These are phyloP conservation scores for Coemansia sp. DNA, from an alignment of 192 early-diverging fungal species.

Conservation along the genomic window DNA sequence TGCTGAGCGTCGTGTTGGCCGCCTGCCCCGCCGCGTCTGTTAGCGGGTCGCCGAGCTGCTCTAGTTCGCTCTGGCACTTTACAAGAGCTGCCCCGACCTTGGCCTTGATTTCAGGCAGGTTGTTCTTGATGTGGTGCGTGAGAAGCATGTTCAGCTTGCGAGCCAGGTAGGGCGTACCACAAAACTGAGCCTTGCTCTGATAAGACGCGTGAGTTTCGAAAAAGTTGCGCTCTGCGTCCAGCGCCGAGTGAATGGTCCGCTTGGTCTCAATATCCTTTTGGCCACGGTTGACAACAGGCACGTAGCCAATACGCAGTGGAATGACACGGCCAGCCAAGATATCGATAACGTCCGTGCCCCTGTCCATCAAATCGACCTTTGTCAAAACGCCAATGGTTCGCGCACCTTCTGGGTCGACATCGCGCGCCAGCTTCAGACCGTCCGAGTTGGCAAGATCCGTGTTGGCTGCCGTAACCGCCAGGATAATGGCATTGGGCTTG, in stretches of 20 bases:
- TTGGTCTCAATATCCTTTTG: conserved; percentile 96
- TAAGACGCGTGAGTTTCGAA: conserved; percentile 97
- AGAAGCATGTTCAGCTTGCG: conserved; percentile 97
- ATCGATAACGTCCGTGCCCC: conserved; percentile 99
- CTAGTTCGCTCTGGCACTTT: conserved; percentile 87
- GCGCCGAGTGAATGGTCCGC: conserved; percentile 83
- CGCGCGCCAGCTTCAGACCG: conserved; percentile 96
- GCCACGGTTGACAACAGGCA: conserved; percentile 98
- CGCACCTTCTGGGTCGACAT: conserved; percentile 98
- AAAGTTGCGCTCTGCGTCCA: conserved; percentile 88
- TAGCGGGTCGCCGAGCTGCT: conserved; percentile 88
- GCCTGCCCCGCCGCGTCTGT: conserved; percentile 72
- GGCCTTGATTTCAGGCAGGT: conserved; percentile 98
- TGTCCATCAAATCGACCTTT: conserved; percentile 99
- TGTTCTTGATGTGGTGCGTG: conserved; percentile 99
- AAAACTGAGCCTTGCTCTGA: conserved; percentile 95
- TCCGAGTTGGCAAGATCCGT: conserved; percentile 99
- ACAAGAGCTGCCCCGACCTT: conserved; percentile 85
- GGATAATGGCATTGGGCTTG: conserved; percentile 97
- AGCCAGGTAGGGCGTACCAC: conserved; percentile 98
- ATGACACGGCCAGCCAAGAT: conserved; percentile 97
- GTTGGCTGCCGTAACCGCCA: conserved; percentile 98
- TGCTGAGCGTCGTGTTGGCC: conserved; percentile 91
- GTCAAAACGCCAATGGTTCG: conserved; percentile 99
- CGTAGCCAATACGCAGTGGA: conserved; percentile 95